Conservation (phyloP, 2,329 filamentous ascomycete genomes). For the Plectosphaerella sp. region DNA sequence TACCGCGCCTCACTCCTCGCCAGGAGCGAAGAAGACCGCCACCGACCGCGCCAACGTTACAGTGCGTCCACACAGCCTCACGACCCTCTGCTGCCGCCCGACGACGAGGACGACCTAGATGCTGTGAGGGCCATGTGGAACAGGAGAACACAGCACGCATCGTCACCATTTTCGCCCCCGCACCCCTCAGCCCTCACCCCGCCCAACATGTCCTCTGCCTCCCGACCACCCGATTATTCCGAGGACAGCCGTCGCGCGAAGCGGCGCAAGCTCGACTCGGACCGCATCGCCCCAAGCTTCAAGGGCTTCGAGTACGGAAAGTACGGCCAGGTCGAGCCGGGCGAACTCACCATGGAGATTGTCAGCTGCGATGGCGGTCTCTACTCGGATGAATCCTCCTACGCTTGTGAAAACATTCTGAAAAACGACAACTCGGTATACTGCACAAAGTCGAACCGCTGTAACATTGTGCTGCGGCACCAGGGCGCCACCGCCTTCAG, state of each 20-base stretch:
- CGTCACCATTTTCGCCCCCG: conserved; percentile 16
- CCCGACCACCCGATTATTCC: conserved; percentile 30
- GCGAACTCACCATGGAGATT: conserved; percentile 79
- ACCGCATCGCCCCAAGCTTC: conserved; percentile 44
- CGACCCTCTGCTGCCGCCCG: not conserved
- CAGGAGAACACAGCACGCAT: conserved; percentile 8
- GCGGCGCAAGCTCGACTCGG: conserved; percentile 66
- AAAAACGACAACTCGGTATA: conserved; percentile 81
- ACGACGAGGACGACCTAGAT: conserved; percentile 10
- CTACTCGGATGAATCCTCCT: conserved; percentile 57
- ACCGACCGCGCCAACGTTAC: too few species aligned
- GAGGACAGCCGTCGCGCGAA: conserved; percentile 55
- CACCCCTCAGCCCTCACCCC: conserved; percentile 21
- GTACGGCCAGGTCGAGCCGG: conserved; percentile 82
- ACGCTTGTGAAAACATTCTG: conserved; percentile 76
- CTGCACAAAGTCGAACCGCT: conserved; percentile 81
- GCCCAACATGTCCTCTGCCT: conserved; percentile 26
- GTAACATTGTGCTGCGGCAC: conserved; percentile 82
- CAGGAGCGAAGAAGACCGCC: not conserved
- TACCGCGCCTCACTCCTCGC: not conserved
- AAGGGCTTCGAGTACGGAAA: conserved; percentile 73
- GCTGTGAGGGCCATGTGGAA: conserved; percentile 11
- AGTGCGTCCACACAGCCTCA: not conserved
- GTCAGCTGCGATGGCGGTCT: conserved; percentile 83
- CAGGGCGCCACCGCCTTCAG: conserved; percentile 76